phyloP scores from a whole-genome alignment of 2,329 filamentous ascomycete genomes.

The Paramyrothecium sp. region DNA sequence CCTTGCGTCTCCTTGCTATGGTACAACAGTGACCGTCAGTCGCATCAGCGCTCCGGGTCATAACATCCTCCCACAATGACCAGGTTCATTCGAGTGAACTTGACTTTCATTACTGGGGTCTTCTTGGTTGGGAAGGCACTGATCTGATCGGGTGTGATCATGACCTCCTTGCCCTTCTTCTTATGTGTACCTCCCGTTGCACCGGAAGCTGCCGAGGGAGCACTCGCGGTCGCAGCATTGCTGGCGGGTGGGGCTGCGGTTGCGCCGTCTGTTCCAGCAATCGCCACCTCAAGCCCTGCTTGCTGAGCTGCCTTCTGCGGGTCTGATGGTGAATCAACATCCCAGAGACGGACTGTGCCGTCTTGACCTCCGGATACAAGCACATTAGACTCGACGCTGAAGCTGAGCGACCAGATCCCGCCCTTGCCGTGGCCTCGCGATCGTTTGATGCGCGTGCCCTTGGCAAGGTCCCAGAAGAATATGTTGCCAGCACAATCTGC shows the following conservation, averaged over 20 bases:
- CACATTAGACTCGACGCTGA: slow-evolving; percentile 88
- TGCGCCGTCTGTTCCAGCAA: slow-evolving; percentile 39
- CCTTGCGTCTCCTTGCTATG: not conserved
- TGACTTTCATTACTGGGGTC: slow-evolving; percentile 87
- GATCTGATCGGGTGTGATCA: slow-evolving; percentile 90
- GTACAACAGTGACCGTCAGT: not conserved
- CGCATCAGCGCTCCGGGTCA: slow-evolving; percentile 46
- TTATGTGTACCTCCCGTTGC: slow-evolving; percentile 40
- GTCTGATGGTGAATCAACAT: slow-evolving; percentile 72
- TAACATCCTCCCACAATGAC: slow-evolving; percentile 80
- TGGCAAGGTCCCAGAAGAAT: slow-evolving; percentile 90
- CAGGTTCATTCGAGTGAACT: slow-evolving; percentile 93
- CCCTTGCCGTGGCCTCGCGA: slow-evolving; percentile 93
- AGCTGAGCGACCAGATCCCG: slow-evolving; percentile 89
- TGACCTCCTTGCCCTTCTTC: slow-evolving; percentile 88
- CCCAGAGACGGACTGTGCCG: slow-evolving; percentile 91
- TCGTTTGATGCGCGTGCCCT: slow-evolving; percentile 82
- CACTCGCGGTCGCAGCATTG: slow-evolving; percentile 25
- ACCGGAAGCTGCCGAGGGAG: slow-evolving; percentile 18
- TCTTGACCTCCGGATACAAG: slow-evolving; percentile 90
- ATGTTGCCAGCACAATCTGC: slow-evolving; percentile 88
- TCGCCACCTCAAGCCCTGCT: slow-evolving; percentile 40
- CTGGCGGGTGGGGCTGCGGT: slow-evolving; percentile 20
- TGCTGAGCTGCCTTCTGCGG: slow-evolving; percentile 55
- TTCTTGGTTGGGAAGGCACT: slow-evolving; percentile 95